Evolutionary conservation across 2,329 filamentous ascomycete genomes (phyloP).

Genomic region (Celoporthe dispersa): DNA sequence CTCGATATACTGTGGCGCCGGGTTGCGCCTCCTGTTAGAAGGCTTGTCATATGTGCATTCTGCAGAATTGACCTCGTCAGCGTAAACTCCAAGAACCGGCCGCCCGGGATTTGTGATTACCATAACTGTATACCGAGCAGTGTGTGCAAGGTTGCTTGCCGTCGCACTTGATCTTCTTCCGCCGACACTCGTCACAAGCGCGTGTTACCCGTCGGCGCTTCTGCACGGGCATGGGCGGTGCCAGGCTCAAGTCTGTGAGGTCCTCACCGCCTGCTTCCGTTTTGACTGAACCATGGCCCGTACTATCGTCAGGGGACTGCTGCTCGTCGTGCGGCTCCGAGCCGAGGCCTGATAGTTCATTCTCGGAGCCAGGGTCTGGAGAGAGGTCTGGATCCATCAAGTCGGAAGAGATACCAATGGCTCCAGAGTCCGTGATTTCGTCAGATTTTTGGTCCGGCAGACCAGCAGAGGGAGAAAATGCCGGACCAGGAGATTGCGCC

Average conservation of each 20-base stretch:
- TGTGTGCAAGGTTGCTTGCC: slow-evolving; percentile 90
- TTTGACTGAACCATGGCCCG: slow-evolving; percentile 20
- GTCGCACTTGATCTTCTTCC: slow-evolving; percentile 88
- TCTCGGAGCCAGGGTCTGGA: slow-evolving; percentile 24
- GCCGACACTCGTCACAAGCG: slow-evolving; percentile 80
- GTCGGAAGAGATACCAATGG: slow-evolving; percentile 8
- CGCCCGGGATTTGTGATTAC: slow-evolving; percentile 55
- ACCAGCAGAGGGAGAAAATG: neutral
- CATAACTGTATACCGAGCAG: slow-evolving; percentile 98
- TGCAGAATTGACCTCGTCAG: slow-evolving; percentile 42
- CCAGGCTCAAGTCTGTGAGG: slow-evolving; percentile 18
- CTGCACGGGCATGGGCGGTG: slow-evolving; percentile 60
- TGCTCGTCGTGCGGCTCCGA: slow-evolving; percentile 45
- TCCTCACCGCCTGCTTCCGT: slow-evolving; percentile 24
- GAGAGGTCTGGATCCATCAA: slow-evolving; percentile 23
- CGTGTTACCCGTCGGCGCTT: slow-evolving; percentile 79
- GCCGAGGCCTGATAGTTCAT: slow-evolving; percentile 37
- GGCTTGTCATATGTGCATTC: slow-evolving; percentile 96
- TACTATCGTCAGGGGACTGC: slow-evolving; percentile 26
- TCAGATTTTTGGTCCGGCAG: neutral
- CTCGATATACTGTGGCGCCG: slow-evolving; percentile 90
- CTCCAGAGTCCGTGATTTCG: slow-evolving; percentile 3
- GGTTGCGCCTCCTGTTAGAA: slow-evolving; percentile 87
- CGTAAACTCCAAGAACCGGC: neutral
- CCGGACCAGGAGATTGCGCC: neutral